Percentiles rank a stretch among this genome's conserved stretches.
phyloP scores from a whole-genome alignment of 73 alveolate genomes.

The Diophrys sp. region DNA sequence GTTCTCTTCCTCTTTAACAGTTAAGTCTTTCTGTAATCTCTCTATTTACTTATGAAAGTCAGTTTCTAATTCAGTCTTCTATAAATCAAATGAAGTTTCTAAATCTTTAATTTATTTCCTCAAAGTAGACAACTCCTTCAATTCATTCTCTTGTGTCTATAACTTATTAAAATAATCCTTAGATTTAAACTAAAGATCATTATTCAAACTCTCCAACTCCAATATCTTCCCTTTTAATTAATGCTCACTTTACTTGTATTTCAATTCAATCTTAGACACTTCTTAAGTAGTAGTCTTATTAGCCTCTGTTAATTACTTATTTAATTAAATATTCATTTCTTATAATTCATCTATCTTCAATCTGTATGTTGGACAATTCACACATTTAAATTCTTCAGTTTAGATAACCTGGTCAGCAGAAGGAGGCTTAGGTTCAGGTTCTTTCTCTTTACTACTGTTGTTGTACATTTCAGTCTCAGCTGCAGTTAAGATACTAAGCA shows the following conservation, averaged over 20 bases:
- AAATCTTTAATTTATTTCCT: background rate
- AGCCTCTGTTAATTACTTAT: background rate
- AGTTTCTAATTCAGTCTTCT: background rate
- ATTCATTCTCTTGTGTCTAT: background rate
- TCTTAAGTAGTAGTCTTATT: background rate
- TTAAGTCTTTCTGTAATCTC: constrained; percentile 4
- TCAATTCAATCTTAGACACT: background rate
- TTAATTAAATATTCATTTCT: background rate
- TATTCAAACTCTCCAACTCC: background rate
- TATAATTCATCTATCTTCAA: background rate
- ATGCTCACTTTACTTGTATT: background rate
- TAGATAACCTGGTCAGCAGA: background rate
- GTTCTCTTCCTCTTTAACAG: constrained; percentile 23
- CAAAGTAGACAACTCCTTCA: background rate
- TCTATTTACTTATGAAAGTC: too few relatives aligned
- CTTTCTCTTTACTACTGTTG: constrained; percentile 3
- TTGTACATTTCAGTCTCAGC: constrained; percentile 53
- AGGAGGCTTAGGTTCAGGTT: background rate
- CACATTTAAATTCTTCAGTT: background rate
- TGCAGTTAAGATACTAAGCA: constrained; percentile 39
- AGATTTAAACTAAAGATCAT: background rate
- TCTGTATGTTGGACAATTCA: background rate
- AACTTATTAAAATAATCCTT: background rate
- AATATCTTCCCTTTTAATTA: too few relatives aligned
- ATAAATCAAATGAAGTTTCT: background rate